Percentiles rank a stretch among this genome's conserved stretches.
Evolutionary conservation across 1,284 basidiomycete species (phyloP).

Genomic region (Fomes fomentarius): DNA sequence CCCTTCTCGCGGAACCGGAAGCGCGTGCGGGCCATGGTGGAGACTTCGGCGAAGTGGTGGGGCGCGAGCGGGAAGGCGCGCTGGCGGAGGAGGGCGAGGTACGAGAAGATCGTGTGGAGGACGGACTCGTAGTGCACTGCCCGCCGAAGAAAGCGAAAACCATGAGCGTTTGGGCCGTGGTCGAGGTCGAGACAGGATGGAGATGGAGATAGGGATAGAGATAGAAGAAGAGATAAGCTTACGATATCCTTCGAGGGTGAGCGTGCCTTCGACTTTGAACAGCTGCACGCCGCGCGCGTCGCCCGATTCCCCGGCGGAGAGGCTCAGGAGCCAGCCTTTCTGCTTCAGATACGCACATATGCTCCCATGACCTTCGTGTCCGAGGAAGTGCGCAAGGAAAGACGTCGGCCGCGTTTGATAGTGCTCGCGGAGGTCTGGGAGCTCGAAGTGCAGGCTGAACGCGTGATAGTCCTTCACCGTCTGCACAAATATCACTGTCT

Average conservation of each 20-base stretch:
- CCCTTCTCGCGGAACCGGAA: slow-evolving; percentile 66
- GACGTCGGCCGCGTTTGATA: slow-evolving; percentile 56
- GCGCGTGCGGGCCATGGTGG: slow-evolving; percentile 54
- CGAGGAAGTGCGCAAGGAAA: slow-evolving; percentile 67
- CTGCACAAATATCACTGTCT: slow-evolving; percentile 60
- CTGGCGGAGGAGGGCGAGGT: slow-evolving; percentile 58
- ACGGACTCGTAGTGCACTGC: slow-evolving; percentile 60
- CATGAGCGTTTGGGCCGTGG: no score
- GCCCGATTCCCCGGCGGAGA: slow-evolving; percentile 52
- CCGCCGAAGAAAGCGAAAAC: no score
- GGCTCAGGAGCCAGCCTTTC: slow-evolving; percentile 63
- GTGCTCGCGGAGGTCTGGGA: slow-evolving; percentile 57
- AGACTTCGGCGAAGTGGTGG: slow-evolving; percentile 60
- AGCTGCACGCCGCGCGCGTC: slow-evolving; percentile 56
- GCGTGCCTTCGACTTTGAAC: slow-evolving; percentile 58
- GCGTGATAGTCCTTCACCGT: slow-evolving; percentile 64
- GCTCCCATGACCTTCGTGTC: slow-evolving; percentile 72
- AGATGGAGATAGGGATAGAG: neutral
- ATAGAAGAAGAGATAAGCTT: slow-evolving; percentile 20
- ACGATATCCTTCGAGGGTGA: slow-evolving; percentile 66
- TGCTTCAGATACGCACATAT: slow-evolving; percentile 65
- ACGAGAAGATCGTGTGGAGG: slow-evolving; percentile 57
- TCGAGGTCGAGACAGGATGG: no score
- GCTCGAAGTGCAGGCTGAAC: slow-evolving; percentile 58
- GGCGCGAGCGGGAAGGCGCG: slow-evolving; percentile 41